Evolutionary conservation across 345 rosid species (phyloP), one percentile per base, ranked within the genome.

Genomic region (Eucalyptus paniculata): DNA sequence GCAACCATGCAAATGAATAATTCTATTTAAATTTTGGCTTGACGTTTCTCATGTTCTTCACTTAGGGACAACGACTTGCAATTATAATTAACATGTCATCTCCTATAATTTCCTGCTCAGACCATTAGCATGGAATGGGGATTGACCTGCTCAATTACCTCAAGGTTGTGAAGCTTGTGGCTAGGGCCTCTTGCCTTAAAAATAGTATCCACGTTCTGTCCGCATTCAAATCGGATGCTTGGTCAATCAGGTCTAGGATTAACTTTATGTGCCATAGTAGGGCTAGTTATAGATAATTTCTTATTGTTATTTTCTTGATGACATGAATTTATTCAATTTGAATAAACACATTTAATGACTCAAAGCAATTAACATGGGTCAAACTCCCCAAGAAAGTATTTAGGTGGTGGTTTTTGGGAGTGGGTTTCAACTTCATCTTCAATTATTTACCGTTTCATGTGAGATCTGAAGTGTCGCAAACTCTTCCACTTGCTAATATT

Each of bases 171-270:
- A 51, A 6, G 56, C 56, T 16, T 7, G 0, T 7, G 56, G 56
- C 21, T 51, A 0, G 21, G 21, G 1, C 56, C 21, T 18, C 0
- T 0, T 1, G 15, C 72, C 1, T 3, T 62, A 4, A 12, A 28
- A 62, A 13, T 30, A 62, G 5, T 5, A 62, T 6, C 17, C 15
- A 28, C 0, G 2, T 51, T 62, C 9, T 6, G 17, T 4, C 34
- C 34, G 0, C 69, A 62, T 62, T 62, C 8, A 62, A 2, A 30
- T 0, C 0, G 0, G 17, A 60, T 28, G n/a, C 67, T 26, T 60
- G 1, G 13, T 60, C 67, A 6, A 60, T 26, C 8, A 0, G 16
- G 32, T 28, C 16, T 60, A 60, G 67, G 12, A 60, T 28, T 56
- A 56, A 23, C 62, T 56, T 56, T 56, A 60, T 6, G n/a, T 28